Percentiles rank a stretch among this genome's conserved stretches.
Evolutionary conservation across 257 asterid species (phyloP).

Genomic region (Fraxinus pennsylvanica): DNA sequence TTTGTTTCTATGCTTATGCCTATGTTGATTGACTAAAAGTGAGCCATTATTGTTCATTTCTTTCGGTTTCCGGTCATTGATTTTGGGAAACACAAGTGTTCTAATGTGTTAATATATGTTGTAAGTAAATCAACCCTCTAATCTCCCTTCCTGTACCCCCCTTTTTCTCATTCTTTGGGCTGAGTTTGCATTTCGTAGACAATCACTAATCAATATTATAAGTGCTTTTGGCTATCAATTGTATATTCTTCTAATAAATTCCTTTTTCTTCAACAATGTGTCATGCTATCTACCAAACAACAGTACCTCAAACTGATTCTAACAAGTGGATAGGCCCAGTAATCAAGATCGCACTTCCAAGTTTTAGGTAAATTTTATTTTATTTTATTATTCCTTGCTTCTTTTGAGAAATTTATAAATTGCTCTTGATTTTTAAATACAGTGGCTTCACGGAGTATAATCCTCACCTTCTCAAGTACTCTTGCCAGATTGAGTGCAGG

Average conservation of each 20-base stretch:
- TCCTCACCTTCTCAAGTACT: slow-evolving; percentile 82
- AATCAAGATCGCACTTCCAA: slow-evolving; percentile 87
- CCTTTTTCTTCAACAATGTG: neutral
- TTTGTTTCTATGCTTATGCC: neutral
- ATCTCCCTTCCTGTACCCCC: neutral
- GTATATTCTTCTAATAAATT: neutral
- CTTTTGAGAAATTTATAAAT: neutral
- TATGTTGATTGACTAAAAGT: neutral
- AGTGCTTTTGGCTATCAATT: neutral
- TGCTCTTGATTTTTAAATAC: slow-evolving; percentile 26
- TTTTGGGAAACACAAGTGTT: too few relatives aligned
- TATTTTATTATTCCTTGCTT: neutral
- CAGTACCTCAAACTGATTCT: slow-evolving; percentile 45
- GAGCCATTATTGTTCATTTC: too few relatives aligned
- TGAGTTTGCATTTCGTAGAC: neutral
- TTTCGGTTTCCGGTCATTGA: too few relatives aligned
- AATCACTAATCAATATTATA: neutral
- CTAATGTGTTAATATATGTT: too few relatives aligned
- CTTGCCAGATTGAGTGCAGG: slow-evolving; percentile 98
- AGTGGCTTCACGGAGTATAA: slow-evolving; percentile 81
- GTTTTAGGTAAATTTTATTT: slow-evolving; percentile 64
- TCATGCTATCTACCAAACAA: slow-evolving; percentile 10
- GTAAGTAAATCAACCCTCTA: too few relatives aligned
- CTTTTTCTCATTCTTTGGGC: neutral
- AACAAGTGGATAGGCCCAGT: slow-evolving; percentile 71